Evolutionary conservation across 306 rosid genomes (phyloP).

Genomic region (Vachellia collinsii): DNA sequence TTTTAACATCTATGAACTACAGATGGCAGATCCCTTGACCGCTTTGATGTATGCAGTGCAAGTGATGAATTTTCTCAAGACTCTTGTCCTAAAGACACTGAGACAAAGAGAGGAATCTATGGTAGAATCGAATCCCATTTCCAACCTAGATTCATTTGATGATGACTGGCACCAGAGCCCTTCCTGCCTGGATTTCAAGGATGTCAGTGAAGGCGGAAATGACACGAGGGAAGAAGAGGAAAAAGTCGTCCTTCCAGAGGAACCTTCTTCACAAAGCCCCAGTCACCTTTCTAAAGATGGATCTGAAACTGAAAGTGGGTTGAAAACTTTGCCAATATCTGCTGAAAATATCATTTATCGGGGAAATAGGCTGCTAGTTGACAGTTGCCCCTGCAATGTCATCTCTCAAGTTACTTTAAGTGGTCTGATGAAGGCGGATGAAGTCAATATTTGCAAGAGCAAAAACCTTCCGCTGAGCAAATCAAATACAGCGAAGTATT

Average conservation of each 20-base stretch:
- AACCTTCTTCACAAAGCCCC: conserved; percentile 51
- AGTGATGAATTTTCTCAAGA: conserved; percentile 86
- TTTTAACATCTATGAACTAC: conserved; percentile 30
- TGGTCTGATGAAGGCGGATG: conserved; percentile 36
- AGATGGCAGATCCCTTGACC: conserved; percentile 85
- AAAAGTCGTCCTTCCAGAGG: conserved; percentile 38
- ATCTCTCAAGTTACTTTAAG: conserved; percentile 49
- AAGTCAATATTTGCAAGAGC: conserved; percentile 43
- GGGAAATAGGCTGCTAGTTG: conserved; percentile 46
- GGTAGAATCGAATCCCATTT: conserved; percentile 46
- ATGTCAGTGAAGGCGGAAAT: conserved; percentile 30
- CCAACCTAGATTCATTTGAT: conserved; percentile 51
- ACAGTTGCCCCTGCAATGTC: conserved; percentile 59
- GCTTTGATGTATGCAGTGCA: conserved; percentile 87
- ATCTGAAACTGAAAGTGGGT: conserved; percentile 37
- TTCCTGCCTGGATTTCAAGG: conserved; percentile 43
- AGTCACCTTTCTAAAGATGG: conserved; percentile 32
- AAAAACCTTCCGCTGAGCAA: conserved; percentile 43
- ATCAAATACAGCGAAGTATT: conserved; percentile 43
- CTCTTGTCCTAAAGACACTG: conserved; percentile 64
- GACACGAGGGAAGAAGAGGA: conserved; percentile 48
- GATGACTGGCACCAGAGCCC: conserved; percentile 61
- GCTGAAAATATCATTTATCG: conserved; percentile 45
- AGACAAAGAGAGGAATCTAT: conserved; percentile 66
- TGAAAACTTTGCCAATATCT: conserved; percentile 44